phyloP scores from a whole-genome alignment of 257 asterid species.

The Gentiana straminea region DNA sequence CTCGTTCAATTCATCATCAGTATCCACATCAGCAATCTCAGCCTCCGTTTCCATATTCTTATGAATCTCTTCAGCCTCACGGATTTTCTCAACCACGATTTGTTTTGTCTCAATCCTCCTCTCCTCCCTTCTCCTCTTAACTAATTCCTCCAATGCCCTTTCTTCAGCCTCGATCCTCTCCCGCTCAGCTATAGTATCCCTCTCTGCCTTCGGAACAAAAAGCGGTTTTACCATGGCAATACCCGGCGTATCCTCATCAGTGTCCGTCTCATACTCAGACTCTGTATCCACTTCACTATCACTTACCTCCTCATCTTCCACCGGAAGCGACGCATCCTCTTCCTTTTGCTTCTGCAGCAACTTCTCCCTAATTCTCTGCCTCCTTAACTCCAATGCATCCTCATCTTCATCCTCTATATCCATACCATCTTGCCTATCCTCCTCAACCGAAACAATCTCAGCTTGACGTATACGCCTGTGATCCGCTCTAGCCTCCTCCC shows the following conservation, averaged over 20 bases:
- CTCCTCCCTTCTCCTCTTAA: constrained; percentile 62
- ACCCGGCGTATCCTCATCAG: constrained; percentile 64
- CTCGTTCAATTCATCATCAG: constrained; percentile 86
- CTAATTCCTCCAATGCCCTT: constrained; percentile 62
- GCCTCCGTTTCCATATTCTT: constrained; percentile 65
- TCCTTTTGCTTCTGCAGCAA: constrained; percentile 59
- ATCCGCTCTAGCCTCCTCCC: constrained; percentile 80
- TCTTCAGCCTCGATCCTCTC: constrained; percentile 91
- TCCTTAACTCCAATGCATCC: constrained; percentile 74
- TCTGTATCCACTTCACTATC: constrained; percentile 54
- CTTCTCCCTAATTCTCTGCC: constrained; percentile 70
- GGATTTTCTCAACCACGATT: constrained; percentile 74
- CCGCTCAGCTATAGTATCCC: constrained; percentile 85
- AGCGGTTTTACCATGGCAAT: constrained; percentile 77
- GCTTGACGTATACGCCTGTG: constrained; percentile 92
- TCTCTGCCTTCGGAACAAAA: constrained; percentile 62
- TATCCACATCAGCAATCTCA: constrained; percentile 74
- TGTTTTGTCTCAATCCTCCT: constrained; percentile 72
- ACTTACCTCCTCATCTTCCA: constrained; percentile 59
- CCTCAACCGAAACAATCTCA: constrained; percentile 84
- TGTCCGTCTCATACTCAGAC: constrained; percentile 85
- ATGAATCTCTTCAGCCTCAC: constrained; percentile 75
- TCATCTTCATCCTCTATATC: constrained; percentile 60
- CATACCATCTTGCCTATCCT: constrained; percentile 57
- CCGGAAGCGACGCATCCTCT: constrained; percentile 61